Percentiles rank a stretch among this genome's conserved stretches.
Evolutionary conservation across 2,329 filamentous ascomycete genomes (phyloP).

Genomic region (Exophiala calicioides): DNA sequence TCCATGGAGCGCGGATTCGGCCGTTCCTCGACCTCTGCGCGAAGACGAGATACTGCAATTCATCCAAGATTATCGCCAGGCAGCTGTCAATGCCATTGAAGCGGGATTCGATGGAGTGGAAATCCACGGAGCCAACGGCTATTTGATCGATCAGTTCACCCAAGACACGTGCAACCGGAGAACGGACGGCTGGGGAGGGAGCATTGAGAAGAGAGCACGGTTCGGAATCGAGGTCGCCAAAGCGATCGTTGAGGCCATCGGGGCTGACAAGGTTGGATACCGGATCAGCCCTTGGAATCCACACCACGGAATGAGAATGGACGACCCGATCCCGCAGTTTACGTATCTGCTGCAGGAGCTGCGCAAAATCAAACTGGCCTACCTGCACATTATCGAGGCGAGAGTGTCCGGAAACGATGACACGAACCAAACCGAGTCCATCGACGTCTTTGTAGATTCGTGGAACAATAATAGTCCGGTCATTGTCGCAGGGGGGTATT

Average conservation of each 20-base stretch:
- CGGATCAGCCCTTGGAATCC: constrained; percentile 53
- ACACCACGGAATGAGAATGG: constrained; percentile 56
- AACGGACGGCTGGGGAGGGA: constrained; percentile 54
- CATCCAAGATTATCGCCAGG: constrained; percentile 41
- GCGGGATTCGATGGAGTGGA: constrained; percentile 58
- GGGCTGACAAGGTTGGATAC: constrained; percentile 47
- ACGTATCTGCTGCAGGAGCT: constrained; percentile 56
- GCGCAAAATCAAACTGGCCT: constrained; percentile 57
- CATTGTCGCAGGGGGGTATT: constrained; percentile 53
- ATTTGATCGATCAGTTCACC: constrained; percentile 55
- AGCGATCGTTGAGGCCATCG: constrained; percentile 34
- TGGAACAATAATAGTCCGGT: constrained; percentile 48
- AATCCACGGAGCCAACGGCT: constrained; percentile 52
- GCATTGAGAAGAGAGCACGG: constrained; percentile 52
- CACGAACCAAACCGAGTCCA: constrained; percentile 1
- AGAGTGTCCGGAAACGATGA: constrained; percentile 8
- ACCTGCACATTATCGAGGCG: constrained; percentile 61
- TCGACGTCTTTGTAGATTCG: constrained; percentile 36
- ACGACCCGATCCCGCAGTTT: constrained; percentile 62
- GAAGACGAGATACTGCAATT: constrained; percentile 42
- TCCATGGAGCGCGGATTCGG: constrained; percentile 1
- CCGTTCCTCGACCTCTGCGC: constrained; percentile 37
- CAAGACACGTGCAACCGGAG: constrained; percentile 53
- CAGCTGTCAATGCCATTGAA: constrained; percentile 54
- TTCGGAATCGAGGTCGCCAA: constrained; percentile 54